Evolutionary conservation across 495 filamentous ascomycete genomes (phyloP).

Genomic region (Eremomyces bilateralis): DNA sequence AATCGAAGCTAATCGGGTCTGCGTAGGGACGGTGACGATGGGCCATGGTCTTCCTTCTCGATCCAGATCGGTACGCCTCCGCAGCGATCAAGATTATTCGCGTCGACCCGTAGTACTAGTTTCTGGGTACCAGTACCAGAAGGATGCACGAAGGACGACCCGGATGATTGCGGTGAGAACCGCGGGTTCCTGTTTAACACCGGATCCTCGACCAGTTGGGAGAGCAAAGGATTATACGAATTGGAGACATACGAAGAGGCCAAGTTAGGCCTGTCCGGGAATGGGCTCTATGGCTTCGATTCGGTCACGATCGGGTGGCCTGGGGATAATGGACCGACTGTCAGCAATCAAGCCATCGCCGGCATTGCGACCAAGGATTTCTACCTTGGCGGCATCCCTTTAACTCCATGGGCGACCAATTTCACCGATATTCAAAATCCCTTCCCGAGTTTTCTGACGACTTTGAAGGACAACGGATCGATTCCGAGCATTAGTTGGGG

Average conservation of each 20-base stretch:
- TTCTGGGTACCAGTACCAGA: constrained; percentile 19
- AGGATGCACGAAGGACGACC: constrained; percentile 18
- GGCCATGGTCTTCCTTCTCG: constrained; percentile 12
- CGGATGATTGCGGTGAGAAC: constrained; percentile 20
- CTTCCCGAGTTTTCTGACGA: constrained; percentile 13
- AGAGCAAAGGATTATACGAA: constrained; percentile 14
- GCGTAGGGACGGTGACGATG: no score
- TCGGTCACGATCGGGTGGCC: constrained; percentile 11
- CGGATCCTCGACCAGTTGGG: constrained; percentile 28
- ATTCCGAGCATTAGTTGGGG: constrained; percentile 17
- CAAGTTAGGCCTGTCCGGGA: constrained; percentile 11
- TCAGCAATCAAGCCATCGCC: constrained; percentile 14
- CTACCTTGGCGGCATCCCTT: constrained; percentile 15
- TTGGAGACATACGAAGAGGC: constrained; percentile 10
- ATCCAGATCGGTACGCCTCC: constrained; percentile 10
- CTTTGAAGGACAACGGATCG: constrained; percentile 10
- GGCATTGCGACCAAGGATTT: constrained; percentile 13
- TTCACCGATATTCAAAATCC: constrained; percentile 15
- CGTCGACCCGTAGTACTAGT: neutral
- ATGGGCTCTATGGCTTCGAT: constrained; percentile 17
- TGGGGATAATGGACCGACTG: constrained; percentile 10
- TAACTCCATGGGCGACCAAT: constrained; percentile 18
- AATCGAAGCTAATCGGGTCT: no score
- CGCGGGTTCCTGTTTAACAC: constrained; percentile 27
- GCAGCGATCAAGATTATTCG: constrained; percentile 9